Conservation (phyloP, 2,329 filamentous ascomycete species). For the Clonostachys chloroleuca region DNA sequence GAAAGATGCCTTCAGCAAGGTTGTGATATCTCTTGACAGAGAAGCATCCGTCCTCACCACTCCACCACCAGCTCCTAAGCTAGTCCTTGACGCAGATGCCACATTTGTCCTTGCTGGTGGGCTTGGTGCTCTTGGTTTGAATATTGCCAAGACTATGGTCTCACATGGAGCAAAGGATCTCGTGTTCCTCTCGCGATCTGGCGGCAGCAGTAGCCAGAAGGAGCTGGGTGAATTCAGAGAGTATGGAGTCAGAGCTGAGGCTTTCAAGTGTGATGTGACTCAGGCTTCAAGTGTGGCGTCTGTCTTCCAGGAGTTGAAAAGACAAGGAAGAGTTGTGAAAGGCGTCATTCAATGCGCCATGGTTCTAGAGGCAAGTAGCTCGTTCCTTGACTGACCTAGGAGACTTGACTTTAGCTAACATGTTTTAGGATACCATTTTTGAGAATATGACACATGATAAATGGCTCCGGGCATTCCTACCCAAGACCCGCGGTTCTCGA, state of each 20-base stretch:
- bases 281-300: neutral
- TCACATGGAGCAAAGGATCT: conserved; percentile 4
- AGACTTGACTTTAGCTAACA: neutral
- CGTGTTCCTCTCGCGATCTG: conserved; percentile 5
- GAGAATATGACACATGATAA: conserved; percentile 9
- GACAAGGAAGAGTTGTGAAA: neutral
- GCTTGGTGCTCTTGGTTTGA: conserved; percentile 6
- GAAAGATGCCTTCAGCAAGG: neutral
- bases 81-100: conserved; percentile 1
- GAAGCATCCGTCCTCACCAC: neutral
- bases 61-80: neutral
- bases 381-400: neutral
- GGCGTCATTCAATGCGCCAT: conserved; percentile 9
- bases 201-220: conserved; percentile 1
- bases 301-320: conserved; percentile 2
- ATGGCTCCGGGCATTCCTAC: conserved; percentile 5
- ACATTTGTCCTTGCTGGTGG: conserved; percentile 8
- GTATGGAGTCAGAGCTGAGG: conserved; percentile 1
- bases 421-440: conserved; percentile 8
- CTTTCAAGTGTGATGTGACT: conserved; percentile 5
- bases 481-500: conserved; percentile 8
- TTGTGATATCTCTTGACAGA: neutral
- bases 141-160: conserved; percentile 4
- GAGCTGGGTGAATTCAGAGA: conserved; percentile 1
- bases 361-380: neutral